These are phyloP conservation scores for Aspergillus panamensis DNA, from an alignment of 495 filamentous ascomycete species.

Conservation along the genomic window DNA sequence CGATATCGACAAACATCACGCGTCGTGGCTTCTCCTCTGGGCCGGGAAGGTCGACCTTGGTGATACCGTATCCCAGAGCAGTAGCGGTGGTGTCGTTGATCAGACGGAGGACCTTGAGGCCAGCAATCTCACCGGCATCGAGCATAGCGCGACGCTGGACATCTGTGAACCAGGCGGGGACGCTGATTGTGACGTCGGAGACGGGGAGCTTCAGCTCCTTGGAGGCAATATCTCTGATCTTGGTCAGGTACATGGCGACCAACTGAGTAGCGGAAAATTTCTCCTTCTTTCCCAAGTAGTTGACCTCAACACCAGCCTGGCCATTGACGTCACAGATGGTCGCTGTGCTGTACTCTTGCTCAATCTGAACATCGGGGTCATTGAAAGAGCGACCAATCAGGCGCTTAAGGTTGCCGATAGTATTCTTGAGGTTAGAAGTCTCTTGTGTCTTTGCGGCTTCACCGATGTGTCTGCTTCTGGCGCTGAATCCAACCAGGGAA, in stretches of 20 bases:
- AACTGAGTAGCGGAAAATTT: constrained; percentile 88
- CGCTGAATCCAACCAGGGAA: constrained; percentile 90
- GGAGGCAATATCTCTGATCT: constrained; percentile 83
- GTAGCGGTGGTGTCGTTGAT: constrained; percentile 99
- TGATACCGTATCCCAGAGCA: constrained; percentile 96
- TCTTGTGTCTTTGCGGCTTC: constrained; percentile 98
- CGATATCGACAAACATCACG: constrained; percentile 92
- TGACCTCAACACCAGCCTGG: constrained; percentile 91
- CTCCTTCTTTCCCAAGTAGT: constrained; percentile 92
- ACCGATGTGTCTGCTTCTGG: constrained; percentile 87
- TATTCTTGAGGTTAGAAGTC: constrained; percentile 99
- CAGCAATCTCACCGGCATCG: constrained; percentile 92
- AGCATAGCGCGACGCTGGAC: constrained; percentile 82
- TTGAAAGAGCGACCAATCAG: constrained; percentile 78
- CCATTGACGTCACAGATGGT: constrained; percentile 84
- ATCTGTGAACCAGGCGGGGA: constrained; percentile 97
- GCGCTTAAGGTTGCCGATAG: constrained; percentile 86
- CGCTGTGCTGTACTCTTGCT: constrained; percentile 89
- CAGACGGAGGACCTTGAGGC: constrained; percentile 84
- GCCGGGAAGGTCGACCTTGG: constrained; percentile 85
- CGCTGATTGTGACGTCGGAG: constrained; percentile 90
- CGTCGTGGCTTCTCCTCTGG: constrained; percentile 90
- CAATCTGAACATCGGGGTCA: constrained; percentile 88
- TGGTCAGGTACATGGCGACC: constrained; percentile 90
- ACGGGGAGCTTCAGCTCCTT: constrained; percentile 89